Evolutionary conservation across 306 rosid genomes (phyloP).

Genomic region (Hylodesmum podocarpum): DNA sequence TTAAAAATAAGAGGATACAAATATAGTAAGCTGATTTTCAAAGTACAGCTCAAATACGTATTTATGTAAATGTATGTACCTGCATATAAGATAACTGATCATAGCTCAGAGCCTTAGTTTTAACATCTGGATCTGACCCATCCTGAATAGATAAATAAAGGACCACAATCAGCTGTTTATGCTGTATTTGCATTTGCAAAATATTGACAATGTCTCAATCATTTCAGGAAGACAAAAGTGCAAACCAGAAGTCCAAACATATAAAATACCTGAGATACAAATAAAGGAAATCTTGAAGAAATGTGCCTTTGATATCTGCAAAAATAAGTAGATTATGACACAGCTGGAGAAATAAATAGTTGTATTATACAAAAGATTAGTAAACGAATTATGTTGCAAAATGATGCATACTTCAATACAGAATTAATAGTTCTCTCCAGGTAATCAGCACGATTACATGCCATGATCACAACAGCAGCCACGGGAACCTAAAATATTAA

Average conservation of each 20-base stretch:
- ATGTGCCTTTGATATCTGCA: constrained; percentile 72
- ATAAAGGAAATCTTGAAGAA: constrained; percentile 79
- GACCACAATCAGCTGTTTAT: constrained; percentile 12
- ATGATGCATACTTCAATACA: constrained; percentile 65
- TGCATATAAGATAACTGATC: constrained; percentile 84
- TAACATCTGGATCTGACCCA: constrained; percentile 74
- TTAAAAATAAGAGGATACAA: constrained; percentile 4
- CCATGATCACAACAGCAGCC: constrained; percentile 99
- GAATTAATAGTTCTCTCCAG: constrained; percentile 83
- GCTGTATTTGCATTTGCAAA: constrained; percentile 25
- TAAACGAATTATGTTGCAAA: not conserved
- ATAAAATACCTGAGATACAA: constrained; percentile 86
- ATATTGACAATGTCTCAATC: constrained; percentile 6
- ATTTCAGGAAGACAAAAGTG: constrained; percentile 18
- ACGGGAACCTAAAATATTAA: constrained; percentile 72
- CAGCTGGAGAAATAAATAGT: constrained; percentile 30
- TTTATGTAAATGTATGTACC: constrained; percentile 41
- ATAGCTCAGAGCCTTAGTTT: constrained; percentile 76
- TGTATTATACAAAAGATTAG: constrained; percentile 12
- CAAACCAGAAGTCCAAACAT: constrained; percentile 29
- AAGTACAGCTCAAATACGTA: not conserved
- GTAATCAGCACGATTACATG: constrained; percentile 98
- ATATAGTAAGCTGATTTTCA: constrained; percentile 5
- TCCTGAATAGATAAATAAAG: constrained; percentile 53
- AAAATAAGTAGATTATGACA: constrained; percentile 33